Evolutionary conservation across 2,329 filamentous ascomycete species (phyloP).

Genomic region (Dactylellina drechsleri): DNA sequence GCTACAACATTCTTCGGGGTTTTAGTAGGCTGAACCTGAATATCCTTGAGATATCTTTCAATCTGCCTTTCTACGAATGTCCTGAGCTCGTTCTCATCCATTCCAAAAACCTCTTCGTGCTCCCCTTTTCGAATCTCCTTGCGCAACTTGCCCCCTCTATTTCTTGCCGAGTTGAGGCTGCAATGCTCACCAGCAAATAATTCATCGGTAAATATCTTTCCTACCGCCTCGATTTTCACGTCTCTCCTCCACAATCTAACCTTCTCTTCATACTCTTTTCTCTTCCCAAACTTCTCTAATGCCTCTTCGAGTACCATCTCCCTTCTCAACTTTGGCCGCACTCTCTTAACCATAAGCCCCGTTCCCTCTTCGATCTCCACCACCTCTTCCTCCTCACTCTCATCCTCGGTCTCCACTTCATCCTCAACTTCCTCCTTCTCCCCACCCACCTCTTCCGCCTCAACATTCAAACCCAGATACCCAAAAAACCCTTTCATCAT

Average conservation of each 20-base stretch:
- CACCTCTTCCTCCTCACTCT: conserved; percentile 3
- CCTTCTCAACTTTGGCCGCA: conserved; percentile 60
- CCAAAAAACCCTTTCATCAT: conserved; percentile 58
- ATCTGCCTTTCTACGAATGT: conserved; percentile 64
- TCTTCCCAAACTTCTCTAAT: conserved; percentile 66
- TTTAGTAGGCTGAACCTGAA: neutral
- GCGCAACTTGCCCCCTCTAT: conserved; percentile 64
- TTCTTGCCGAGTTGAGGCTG: conserved; percentile 60
- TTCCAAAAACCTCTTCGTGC: conserved; percentile 64
- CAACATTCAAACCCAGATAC: conserved; percentile 42
- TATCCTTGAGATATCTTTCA: conserved; percentile 60
- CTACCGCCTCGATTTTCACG: conserved; percentile 64
- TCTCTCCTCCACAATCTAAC: conserved; percentile 63
- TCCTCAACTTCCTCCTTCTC: conserved; percentile 10
- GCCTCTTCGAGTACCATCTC: conserved; percentile 67
- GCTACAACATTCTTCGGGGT: no score
- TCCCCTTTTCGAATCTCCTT: conserved; percentile 60
- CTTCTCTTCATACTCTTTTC: conserved; percentile 64
- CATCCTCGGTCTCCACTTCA: conserved; percentile 4
- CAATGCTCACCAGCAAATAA: conserved; percentile 58
- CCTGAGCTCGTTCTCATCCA: conserved; percentile 61
- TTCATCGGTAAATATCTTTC: conserved; percentile 64
- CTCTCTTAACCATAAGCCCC: neutral
- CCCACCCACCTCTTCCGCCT: conserved; percentile 19
- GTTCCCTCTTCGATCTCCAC: neutral